Evolutionary conservation across 2,329 filamentous ascomycete species (phyloP).

Genomic region (Fusarium subtropicale): DNA sequence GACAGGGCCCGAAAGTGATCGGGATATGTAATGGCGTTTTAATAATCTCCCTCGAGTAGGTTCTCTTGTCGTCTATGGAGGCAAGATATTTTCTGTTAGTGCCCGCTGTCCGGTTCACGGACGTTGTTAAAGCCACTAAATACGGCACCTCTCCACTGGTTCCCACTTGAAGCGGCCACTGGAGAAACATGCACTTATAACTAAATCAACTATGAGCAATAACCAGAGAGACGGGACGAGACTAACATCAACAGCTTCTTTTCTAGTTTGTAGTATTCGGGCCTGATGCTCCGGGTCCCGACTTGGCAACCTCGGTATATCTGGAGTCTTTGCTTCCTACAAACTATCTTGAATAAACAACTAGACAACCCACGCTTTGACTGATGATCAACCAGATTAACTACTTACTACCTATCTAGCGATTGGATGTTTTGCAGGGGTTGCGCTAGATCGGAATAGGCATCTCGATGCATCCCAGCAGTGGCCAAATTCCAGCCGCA

Average conservation of each 20-base stretch:
- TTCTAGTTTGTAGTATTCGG: neutral
- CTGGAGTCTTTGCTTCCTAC: neutral
- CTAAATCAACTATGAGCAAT: neutral
- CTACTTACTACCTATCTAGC: neutral
- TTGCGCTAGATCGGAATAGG: slow-evolving; percentile 37
- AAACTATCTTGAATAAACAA: neutral
- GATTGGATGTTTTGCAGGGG: slow-evolving; percentile 13
- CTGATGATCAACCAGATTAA: slow-evolving; percentile 14
- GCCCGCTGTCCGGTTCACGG: neutral
- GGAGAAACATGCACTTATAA: neutral
- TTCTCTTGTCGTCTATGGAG: neutral
- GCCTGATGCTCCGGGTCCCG: neutral
- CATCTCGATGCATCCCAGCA: slow-evolving; percentile 31
- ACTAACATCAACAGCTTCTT: neutral
- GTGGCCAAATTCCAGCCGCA: slow-evolving; percentile 2
- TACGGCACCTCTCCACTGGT: neutral
- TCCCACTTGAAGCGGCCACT: neutral
- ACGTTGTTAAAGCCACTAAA: neutral
- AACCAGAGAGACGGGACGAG: neutral
- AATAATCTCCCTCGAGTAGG: neutral
- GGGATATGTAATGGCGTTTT: neutral
- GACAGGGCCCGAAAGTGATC: neutral
- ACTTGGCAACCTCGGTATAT: neutral
- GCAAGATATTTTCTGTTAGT: neutral
- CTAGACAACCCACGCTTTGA: slow-evolving; percentile 1